Base-by-base conservation (phyloP, 208 protist species). In the Leishmania martiniquensis region DNA sequence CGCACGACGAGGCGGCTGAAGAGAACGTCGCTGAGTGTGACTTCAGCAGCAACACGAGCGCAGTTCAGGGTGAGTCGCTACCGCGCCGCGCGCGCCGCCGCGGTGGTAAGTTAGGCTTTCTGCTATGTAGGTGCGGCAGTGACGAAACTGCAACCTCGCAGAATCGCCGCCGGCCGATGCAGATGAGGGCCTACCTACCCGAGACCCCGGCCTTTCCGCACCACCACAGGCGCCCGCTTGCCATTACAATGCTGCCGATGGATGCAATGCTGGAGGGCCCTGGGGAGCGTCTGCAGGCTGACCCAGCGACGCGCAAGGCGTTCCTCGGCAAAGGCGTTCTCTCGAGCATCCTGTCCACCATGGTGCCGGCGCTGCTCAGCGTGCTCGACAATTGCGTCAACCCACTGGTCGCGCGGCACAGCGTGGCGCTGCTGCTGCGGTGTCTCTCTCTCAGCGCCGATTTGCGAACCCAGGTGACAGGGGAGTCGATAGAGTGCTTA, bases 341-440 rank as follows among this genome's bases (percentile, higher is more conserved):
- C 7, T 62, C 77, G 10, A 55, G 44, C 47, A 55, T 94, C 4
- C 45, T 96, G 12, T 71, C 80, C 20, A 78, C 63, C 51, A 89
- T 87, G 66, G 34, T 94, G 47, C 93, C 93, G 22, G 77, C 81
- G 45, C 49, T 95, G 29, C 66, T 91, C 15, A 83, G 83, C 45
- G 72, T 94, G 17, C 54, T 91, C n/a, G 80, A 89, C 66, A 82
- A 84, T 67, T 91, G 88, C n/a, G 87, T 93, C 20, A 92, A 91
- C 75, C 85, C 90, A 15, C 44, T 94, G n/a, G 87, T 96, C 25
- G 86, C 86, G 25, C 89, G 93, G 29, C 89, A 96, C 83, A 88
- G 88, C 52, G 80, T 88, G 42, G 75, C 91, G 29, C 77, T 96
- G 59, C 78, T 94, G 65, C 81, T 94, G 34, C 89, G 93, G 22